Evolutionary conservation across 345 rosid genomes (phyloP).

Genomic region (Orychophragmus violaceus): DNA sequence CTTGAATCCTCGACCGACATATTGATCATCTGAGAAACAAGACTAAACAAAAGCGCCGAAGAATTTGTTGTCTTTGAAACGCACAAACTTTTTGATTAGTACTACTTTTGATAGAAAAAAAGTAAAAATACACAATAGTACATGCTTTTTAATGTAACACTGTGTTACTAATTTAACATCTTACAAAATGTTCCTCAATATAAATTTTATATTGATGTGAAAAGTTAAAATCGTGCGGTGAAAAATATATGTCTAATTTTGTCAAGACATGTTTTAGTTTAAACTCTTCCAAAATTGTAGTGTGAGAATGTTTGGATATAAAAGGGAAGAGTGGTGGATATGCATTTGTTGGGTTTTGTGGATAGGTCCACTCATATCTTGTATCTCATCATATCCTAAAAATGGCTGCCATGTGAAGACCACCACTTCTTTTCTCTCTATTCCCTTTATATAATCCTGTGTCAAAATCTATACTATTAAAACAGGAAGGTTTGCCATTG

Average conservation of each 20-base stretch:
- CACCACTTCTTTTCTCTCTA: slow-evolving; percentile 7
- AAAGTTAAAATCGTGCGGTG: neutral
- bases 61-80: too few relatives aligned
- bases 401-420: slow-evolving; percentile 29
- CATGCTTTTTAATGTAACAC: neutral
- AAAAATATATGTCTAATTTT: neutral
- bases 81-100: too few relatives aligned
- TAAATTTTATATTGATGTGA: neutral
- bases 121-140: neutral
- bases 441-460: slow-evolving; percentile 11
- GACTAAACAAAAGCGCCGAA: too few relatives aligned
- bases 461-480: too few relatives aligned
- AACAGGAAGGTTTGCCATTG: too few relatives aligned
- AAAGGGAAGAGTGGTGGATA: slow-evolving; percentile 5
- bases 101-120: too few relatives aligned
- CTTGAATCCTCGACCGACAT: too few relatives aligned
- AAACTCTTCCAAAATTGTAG: neutral
- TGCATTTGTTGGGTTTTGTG: slow-evolving; percentile 10
- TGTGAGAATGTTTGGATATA: neutral
- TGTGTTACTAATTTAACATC: neutral
- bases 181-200: neutral
- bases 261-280: slow-evolving; percentile 12
- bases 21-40: too few relatives aligned
- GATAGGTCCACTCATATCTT: slow-evolving; percentile 19
- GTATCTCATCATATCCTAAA: slow-evolving; percentile 24